Evolutionary conservation across 768 basidiomycete species (phyloP), one percentile per base, ranked within the genome.

Genomic region (Tephrocybe rancida): DNA sequence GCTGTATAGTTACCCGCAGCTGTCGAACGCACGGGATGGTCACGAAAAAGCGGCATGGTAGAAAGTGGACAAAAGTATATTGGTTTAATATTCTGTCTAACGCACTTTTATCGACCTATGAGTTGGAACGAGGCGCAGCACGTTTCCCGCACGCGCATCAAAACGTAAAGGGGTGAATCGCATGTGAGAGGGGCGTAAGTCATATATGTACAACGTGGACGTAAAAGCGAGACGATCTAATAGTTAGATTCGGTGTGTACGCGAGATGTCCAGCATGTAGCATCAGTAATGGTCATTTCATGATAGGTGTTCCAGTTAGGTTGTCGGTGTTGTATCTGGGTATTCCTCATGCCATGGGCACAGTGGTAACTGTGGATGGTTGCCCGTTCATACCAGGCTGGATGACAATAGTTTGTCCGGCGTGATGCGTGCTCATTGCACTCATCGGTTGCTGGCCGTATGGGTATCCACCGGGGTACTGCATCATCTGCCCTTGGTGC

Each of bases 361-460:
- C 69, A 59, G 86, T 85, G 14, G 81, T 83, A 45, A 90, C 71
- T n/a, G 79, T 76, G 13, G 87, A 73, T 19, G 82, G 79, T 34
- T 73, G 76, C 32, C 88, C 87, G 56, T 83, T 80, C 51, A 76
- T 54, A 42, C 83, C 82, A 26, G 86, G 88, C 59, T 88, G 87
- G 56, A 91, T 84, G 42, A 90, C 71, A 57, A 88, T 70, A 7
- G 87, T 82, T 60, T 83, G 80, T 7, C 87, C 87, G 47, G 82
- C 81, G 16, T 63, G 16, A 58, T 19, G 29, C 35, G 44, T 16
- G n/a, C 32, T 55, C 43, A 27, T 80, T 24, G 81, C 59, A 75
- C 38, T 35, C 46, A 52, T 76, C 48, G 83, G 67, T n/a, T n/a
- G n/a, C 51, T 77, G 69, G 26, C 65, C 70, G 49, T 70, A 70